Percentiles rank a stretch among this genome's conserved stretches.
phyloP scores from a whole-genome alignment of 2,329 filamentous ascomycete genomes.

The Periconia sp. region DNA sequence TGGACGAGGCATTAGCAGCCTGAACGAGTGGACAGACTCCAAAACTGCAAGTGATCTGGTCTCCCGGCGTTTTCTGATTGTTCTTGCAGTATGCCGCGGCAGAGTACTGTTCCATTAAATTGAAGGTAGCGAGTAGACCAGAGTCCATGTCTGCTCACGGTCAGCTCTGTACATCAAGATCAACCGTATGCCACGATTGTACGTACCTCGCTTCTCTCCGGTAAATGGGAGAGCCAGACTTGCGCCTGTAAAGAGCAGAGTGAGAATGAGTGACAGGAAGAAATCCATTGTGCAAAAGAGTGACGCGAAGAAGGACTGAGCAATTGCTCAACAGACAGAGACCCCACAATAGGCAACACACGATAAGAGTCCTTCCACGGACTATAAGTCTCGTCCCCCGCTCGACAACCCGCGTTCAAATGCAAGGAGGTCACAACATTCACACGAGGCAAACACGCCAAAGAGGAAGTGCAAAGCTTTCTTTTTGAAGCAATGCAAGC shows the following conservation, averaged over 20 bases:
- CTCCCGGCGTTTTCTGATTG: constrained; percentile 53
- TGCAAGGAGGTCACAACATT: background rate
- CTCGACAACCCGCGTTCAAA: no score
- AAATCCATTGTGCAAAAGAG: constrained; percentile 6
- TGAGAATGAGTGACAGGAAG: constrained; percentile 5
- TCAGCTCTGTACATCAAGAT: constrained; percentile 27
- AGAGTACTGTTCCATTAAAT: constrained; percentile 53
- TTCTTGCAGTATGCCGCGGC: constrained; percentile 60
- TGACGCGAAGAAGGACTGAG: background rate
- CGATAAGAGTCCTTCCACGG: no score
- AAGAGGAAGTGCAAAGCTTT: no score
- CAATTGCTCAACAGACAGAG: no score
- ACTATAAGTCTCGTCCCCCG: no score
- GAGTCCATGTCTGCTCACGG: constrained; percentile 19
- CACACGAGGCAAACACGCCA: background rate
- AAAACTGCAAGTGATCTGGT: constrained; percentile 51
- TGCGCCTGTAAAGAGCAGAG: constrained; percentile 1
- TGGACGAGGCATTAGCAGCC: constrained; percentile 49
- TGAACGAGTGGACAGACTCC: constrained; percentile 58
- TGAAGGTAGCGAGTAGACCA: constrained; percentile 27
- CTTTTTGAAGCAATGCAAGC: constrained; percentile 5
- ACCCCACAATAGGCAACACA: no score
- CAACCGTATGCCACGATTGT: no score
- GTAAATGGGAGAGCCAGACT: constrained; percentile 4
- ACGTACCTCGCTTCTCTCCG: constrained; percentile 49